Conservation (phyloP, 306 rosid species). For the Mucuna pruriens region DNA sequence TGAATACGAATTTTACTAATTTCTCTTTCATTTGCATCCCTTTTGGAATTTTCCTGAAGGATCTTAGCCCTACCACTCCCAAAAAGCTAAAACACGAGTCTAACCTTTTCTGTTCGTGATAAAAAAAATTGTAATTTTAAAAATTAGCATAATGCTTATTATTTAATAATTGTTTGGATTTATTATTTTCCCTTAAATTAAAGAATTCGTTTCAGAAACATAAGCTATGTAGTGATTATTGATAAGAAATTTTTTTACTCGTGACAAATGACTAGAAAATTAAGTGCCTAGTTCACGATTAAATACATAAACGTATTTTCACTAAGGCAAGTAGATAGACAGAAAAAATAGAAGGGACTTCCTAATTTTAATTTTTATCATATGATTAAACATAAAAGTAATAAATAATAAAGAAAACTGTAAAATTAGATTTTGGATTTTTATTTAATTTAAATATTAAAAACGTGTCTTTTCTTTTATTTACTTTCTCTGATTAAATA, state of each 20-base stretch:
- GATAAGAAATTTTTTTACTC: not conserved
- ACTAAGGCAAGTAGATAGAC: too few relatives aligned
- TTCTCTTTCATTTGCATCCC: not conserved
- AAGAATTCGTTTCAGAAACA: not conserved
- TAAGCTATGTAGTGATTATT: not conserved
- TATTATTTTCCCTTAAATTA: not conserved
- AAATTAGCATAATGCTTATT: not conserved
- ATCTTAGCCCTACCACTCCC: not conserved
- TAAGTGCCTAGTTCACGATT: not conserved
- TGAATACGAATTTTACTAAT: not conserved
- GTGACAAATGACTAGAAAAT: not conserved
- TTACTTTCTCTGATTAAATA: not conserved
- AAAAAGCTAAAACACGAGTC: not conserved
- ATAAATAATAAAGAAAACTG: too few relatives aligned
- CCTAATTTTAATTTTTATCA: not conserved
- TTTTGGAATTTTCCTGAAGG: constrained; percentile 12
- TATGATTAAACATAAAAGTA: too few relatives aligned
- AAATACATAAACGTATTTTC: not conserved
- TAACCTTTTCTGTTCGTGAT: not conserved
- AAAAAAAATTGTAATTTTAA: not conserved
- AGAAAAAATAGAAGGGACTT: not conserved
- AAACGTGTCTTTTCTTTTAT: not conserved
- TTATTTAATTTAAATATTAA: not conserved
- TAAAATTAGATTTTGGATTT: not conserved
- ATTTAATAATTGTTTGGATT: not conserved